Conservation (phyloP, 2,329 filamentous ascomycete genomes). For the Diaporthe sp. region DNA sequence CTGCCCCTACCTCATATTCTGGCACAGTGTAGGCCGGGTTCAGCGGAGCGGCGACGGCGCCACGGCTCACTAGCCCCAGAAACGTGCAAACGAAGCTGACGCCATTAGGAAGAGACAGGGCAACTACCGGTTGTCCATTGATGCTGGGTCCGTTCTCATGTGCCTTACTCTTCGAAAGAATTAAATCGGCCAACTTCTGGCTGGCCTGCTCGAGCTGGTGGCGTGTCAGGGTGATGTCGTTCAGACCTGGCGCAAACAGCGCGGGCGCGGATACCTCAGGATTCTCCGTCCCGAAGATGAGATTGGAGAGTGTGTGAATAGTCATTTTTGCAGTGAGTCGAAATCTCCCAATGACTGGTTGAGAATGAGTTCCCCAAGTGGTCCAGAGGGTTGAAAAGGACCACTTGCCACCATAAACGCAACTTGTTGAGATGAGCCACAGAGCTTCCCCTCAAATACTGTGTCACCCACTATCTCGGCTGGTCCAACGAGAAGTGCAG, state of each 20-base stretch:
- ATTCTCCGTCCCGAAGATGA: neutral
- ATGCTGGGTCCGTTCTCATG: neutral
- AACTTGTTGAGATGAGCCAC: neutral
- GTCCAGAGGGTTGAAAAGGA: neutral
- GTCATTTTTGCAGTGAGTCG: neutral
- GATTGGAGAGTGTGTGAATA: neutral
- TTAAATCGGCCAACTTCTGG: neutral
- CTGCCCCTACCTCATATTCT: constrained; percentile 73
- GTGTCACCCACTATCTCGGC: too few species aligned
- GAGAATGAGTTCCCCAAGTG: neutral
- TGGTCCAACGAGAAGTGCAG: neutral
- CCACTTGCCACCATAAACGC: too few species aligned
- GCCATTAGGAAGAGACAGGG: constrained; percentile 14
- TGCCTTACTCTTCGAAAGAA: neutral
- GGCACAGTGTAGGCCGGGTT: constrained; percentile 90
- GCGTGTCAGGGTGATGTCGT: neutral
- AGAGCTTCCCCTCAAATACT: too few species aligned
- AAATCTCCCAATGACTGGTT: rapidly evolving
- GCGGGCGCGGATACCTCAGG: neutral
- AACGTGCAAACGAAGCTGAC: constrained; percentile 81
- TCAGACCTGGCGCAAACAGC: neutral
- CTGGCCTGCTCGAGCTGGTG: neutral
- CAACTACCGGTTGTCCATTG: constrained; percentile 1
- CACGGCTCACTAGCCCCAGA: constrained; percentile 86
- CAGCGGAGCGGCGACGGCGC: constrained; percentile 85